Percentiles rank a stretch among this genome's conserved stretches.
Evolutionary conservation across 176 grass and related monocot genomes (phyloP).

Genomic region (Zea luxurians): DNA sequence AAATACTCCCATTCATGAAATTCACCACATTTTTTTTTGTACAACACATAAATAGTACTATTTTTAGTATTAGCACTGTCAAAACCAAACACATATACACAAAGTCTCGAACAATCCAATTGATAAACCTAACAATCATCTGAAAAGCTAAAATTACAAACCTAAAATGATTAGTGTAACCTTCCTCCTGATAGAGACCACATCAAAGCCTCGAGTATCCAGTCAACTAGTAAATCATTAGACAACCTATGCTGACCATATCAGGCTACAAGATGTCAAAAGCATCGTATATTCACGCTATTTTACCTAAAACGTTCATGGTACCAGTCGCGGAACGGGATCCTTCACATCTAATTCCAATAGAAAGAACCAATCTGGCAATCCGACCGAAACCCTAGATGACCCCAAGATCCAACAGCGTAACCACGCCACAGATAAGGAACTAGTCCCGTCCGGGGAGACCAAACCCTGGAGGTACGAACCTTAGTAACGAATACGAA

Average conservation of each 20-base stretch:
- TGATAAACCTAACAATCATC: not conserved
- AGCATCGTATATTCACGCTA: not conserved
- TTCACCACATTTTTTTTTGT: too few species aligned
- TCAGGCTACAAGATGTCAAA: not conserved
- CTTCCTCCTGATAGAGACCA: not conserved
- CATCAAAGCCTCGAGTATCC: not conserved
- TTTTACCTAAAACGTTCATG: not conserved
- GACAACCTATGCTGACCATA: not conserved
- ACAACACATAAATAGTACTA: not conserved
- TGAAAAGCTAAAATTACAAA: conserved; percentile 4
- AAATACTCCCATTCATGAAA: too few species aligned
- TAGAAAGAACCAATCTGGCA: not conserved
- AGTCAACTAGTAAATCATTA: not conserved
- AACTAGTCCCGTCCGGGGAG: not conserved
- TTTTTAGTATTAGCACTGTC: not conserved
- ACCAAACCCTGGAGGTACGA: not conserved
- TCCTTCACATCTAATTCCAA: not conserved
- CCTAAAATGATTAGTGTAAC: not conserved
- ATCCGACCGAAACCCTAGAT: conserved; percentile 17
- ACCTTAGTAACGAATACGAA: conserved; percentile 65
- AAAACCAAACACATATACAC: not conserved
- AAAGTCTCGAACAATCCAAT: not conserved
- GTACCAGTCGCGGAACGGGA: not conserved
- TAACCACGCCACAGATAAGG: not conserved
- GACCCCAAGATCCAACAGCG: conserved; percentile 29